Conservation (phyloP, 2,329 filamentous ascomycete genomes). For the Diplodia intermedia region DNA sequence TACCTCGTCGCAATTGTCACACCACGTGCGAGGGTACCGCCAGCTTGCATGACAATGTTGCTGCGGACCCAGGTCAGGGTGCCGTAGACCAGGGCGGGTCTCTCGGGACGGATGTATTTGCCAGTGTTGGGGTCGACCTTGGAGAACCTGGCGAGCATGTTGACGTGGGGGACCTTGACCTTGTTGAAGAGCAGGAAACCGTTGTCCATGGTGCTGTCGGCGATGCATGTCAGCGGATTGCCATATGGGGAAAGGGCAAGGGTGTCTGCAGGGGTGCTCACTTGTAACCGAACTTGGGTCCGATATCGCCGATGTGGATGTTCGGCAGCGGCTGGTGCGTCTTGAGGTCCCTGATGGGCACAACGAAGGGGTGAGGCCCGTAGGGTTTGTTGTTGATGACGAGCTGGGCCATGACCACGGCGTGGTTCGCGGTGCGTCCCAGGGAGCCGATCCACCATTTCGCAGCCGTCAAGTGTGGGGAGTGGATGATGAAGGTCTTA, state of each 20-base stretch:
- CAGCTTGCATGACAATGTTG: constrained; percentile 75
- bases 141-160: constrained; percentile 76
- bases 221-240: constrained; percentile 12
- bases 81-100: constrained; percentile 73
- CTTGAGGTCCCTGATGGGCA: constrained; percentile 73
- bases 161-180: constrained; percentile 75
- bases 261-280: constrained; percentile 39
- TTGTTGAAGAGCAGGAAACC: constrained; percentile 80
- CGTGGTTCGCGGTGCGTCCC: constrained; percentile 76
- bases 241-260: constrained; percentile 8
- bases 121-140: constrained; percentile 71
- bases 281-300: constrained; percentile 80
- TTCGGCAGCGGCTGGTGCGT: constrained; percentile 73
- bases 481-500: constrained; percentile 77
- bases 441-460: constrained; percentile 89
- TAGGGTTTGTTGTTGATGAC: constrained; percentile 71
- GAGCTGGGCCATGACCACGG: constrained; percentile 80
- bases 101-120: constrained; percentile 71
- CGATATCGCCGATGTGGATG: constrained; percentile 79
- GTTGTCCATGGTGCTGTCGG: constrained; percentile 73
- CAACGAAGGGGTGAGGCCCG: constrained; percentile 79
- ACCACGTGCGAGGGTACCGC: constrained; percentile 73
- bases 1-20: constrained; percentile 81
- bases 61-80: constrained; percentile 78
- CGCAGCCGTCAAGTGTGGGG: constrained; percentile 73